Base-by-base conservation (phyloP, 2,329 filamentous ascomycete species). In the Rhynchosporium secalis region DNA sequence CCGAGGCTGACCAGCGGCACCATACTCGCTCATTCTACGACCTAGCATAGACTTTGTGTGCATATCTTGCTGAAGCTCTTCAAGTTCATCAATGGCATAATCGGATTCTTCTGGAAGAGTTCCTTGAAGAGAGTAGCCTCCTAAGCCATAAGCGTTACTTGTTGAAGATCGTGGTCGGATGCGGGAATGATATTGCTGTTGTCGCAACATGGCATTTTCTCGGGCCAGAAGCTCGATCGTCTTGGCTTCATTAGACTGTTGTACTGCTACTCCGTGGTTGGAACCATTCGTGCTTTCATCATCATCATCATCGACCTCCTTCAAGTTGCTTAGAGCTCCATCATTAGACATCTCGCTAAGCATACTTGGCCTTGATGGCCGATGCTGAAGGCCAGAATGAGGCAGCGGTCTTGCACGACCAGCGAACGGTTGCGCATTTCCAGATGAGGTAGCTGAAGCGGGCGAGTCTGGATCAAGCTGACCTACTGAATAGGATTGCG, bases 401-500 rank as follows among this genome's bases (percentile, higher is more conserved):
- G 83, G 82, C n/a, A 79, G 69, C 41, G 79, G 72, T 56, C 73
- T 65, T n/a, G 71, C 71, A 36, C 73, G 68, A 38, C 72, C 69
- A 28, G 63, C 52, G 45, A 71, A 70, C 12, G 61, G 62, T 12
- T 66, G 47, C n/a, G 60, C 61, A n/a, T 62, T 59, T 7, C 63
- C 66, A 59, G 66, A 70, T 31, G 68, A 64, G 58, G 62, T 65
- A 33, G 65, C 59, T 5, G 69, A 64, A 28, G 67, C 68, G 41
- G 68, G 66, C 3, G 68, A 77, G 62, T 94, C 90, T 0, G 87
- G 83, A 58, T 96, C 92, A 64, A 92, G 80, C 74, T 97, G 93
- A 4, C 93, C 93, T 54, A 96, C 94, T 0, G 94, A 98, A 76
- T 98, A 98, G 4, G 95, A 98, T 75, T 97, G 92, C 5, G 95